Evolutionary conservation across 768 basidiomycete species (phyloP).

Genomic region (Leucocoprinus birnbaumii): DNA sequence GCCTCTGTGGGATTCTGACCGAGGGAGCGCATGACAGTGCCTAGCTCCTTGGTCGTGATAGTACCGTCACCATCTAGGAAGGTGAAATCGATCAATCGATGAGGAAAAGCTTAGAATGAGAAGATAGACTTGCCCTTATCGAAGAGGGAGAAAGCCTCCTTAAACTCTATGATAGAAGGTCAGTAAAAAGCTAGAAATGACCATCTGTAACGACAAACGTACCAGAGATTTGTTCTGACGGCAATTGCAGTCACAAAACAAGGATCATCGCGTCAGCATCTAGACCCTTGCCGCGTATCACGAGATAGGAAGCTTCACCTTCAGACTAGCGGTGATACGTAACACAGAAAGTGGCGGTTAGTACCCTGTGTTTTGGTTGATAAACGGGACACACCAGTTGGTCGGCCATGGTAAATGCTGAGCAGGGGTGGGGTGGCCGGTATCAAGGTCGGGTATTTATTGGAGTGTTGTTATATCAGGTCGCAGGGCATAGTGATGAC

Average conservation of each 20-base stretch:
- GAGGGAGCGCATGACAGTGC: conserved; percentile 43
- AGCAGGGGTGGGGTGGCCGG: conserved; percentile 1
- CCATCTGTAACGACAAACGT: conserved; percentile 21
- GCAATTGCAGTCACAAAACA: conserved; percentile 3
- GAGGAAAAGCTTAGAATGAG: conserved; percentile 4
- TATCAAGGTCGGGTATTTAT: conserved; percentile 1
- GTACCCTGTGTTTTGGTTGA: neutral
- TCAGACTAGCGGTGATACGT: conserved; percentile 41
- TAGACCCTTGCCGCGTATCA: neutral
- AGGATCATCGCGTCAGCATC: conserved; percentile 1
- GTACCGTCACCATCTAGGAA: conserved; percentile 42
- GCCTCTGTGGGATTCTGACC: conserved; percentile 42
- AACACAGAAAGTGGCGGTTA: conserved; percentile 13
- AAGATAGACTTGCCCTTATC: conserved; percentile 73
- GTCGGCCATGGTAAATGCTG: conserved; percentile 44
- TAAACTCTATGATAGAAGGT: conserved; percentile 66
- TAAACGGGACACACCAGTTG: conserved; percentile 43
- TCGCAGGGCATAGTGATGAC: neutral
- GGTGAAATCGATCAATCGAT: conserved; percentile 7
- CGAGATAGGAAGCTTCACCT: conserved; percentile 35
- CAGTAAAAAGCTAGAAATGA: conserved; percentile 6
- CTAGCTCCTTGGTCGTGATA: conserved; percentile 43
- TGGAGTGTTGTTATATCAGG: conserved; percentile 3
- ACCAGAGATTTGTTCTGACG: conserved; percentile 89
- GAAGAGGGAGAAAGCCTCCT: conserved; percentile 98